Percentiles rank a stretch among this genome's conserved stretches.
phyloP scores from a whole-genome alignment of 225 moss, liverwort and hornwort species.

The Pseudisothecium myosuroides region DNA sequence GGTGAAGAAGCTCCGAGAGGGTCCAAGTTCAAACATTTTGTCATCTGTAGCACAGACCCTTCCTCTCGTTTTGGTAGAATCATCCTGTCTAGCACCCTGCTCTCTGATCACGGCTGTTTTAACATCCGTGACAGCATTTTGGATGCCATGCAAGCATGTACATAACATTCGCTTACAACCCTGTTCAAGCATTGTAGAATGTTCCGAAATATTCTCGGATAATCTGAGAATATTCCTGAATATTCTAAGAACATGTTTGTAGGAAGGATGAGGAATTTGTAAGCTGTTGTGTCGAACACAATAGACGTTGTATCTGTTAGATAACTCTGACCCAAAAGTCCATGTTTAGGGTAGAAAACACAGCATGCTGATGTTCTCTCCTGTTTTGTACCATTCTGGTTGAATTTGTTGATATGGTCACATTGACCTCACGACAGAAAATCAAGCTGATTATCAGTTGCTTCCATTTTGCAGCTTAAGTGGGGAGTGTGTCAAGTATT shows the following conservation, averaged over 20 bases:
- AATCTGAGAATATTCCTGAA: neutral
- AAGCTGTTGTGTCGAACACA: neutral
- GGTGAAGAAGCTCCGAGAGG: conserved; percentile 21
- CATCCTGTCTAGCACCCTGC: conserved; percentile 45
- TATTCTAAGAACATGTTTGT: neutral
- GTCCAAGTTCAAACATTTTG: conserved; percentile 24
- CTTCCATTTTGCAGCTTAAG: neutral
- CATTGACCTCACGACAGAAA: neutral
- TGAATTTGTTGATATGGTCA: neutral
- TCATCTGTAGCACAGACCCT: conserved; percentile 46
- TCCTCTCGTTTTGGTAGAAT: conserved; percentile 59
- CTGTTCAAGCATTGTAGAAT: neutral
- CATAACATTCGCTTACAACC: neutral
- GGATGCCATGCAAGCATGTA: conserved; percentile 2
- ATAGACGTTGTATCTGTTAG: no score
- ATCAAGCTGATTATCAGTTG: neutral
- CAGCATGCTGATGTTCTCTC: neutral
- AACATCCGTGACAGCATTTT: conserved; percentile 20
- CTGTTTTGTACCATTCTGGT: neutral
- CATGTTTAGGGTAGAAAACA: neutral
- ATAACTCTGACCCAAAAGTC: no score
- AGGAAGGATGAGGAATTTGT: neutral
- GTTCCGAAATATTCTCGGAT: neutral
- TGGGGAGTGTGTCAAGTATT: neutral
- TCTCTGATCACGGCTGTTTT: conserved; percentile 56